Evolutionary conservation across 1,284 basidiomycete genomes (phyloP), one percentile per base, ranked within the genome.

Genomic region (Sphaerobolus stellatus): DNA sequence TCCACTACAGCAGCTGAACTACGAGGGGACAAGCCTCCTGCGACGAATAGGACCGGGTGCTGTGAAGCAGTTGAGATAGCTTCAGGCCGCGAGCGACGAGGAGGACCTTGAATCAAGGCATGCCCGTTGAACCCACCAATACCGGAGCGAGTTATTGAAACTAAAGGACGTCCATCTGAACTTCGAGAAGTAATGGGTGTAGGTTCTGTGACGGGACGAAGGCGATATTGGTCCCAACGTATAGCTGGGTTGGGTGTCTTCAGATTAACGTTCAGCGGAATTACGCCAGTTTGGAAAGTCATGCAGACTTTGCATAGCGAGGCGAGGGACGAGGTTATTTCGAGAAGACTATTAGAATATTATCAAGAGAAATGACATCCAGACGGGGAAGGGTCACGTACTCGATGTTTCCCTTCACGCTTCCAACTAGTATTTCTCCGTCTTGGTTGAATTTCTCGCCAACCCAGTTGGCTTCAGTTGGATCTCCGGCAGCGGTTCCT

Each of bases 371-470:
- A 13, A 24, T 4, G 29, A 28, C 25, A 5, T 16, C 13, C 27
- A 49, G 18, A 1, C 29, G 27, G 31, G 29, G 30, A 48, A 44
- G 27, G 28, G n/a, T 22, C 14, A 9, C 20, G 11, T 14, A 54
- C 52, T 76, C 77, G n/a, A 77, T 68, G 59, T 78, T 79, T 22
- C 75, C 75, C 56, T 79, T 79, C 2, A 79, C 72, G 49, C 75
- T 77, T 5, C 77, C 77, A 14, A 77, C 62, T 8, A 72, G 13
- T 5, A 77, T 50, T 7, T 69, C 68, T 13, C 58, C 62, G 7
- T 66, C 64, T 20, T 68, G 41, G 25, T 48, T 33, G 40, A 54
- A 54, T 5, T 61, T 48, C 30, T 67, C 64, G 1, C 78, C 79
- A 5, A 75, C 75, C 67, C 74, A 75, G 52, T 80, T 80, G 3